Evolutionary conservation across 2,329 filamentous ascomycete genomes (phyloP).

Genomic region (Clarireedia monteithiana): DNA sequence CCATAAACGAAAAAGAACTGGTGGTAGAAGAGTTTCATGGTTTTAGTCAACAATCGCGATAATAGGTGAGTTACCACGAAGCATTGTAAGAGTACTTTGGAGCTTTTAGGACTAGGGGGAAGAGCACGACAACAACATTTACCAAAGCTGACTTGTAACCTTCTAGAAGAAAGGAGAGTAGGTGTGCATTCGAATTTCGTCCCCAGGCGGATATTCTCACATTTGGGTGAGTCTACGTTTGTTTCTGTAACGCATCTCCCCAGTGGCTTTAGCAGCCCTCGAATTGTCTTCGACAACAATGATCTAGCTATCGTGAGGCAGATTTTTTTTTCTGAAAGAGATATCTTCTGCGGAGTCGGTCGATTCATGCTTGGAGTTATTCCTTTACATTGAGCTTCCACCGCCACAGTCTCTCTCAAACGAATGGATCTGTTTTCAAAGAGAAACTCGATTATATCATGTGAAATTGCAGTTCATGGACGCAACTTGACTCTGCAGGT

Average conservation of each 20-base stretch:
- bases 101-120: not conserved
- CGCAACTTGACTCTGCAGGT: no score
- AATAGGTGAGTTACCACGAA: slow-evolving; percentile 7
- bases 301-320: not conserved
- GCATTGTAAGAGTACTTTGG: not conserved
- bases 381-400: no score
- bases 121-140: not conserved
- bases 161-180: slow-evolving; percentile 14
- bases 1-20: slow-evolving; percentile 13
- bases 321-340: no score
- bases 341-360: no score
- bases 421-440: no score
- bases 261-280: not conserved
- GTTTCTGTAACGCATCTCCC: not conserved
- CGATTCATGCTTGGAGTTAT: no score
- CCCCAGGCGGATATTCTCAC: not conserved
- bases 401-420: no score
- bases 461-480: no score
- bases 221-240: slow-evolving; percentile 8
- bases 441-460: no score
- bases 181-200: not conserved
- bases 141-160: not conserved
- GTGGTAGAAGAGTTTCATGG: slow-evolving; percentile 9
- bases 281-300: not conserved
- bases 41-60: slow-evolving; percentile 16